These are phyloP conservation scores for Gardenia jasminoides DNA, from an alignment of 257 asterid genomes.

Conservation along the genomic window DNA sequence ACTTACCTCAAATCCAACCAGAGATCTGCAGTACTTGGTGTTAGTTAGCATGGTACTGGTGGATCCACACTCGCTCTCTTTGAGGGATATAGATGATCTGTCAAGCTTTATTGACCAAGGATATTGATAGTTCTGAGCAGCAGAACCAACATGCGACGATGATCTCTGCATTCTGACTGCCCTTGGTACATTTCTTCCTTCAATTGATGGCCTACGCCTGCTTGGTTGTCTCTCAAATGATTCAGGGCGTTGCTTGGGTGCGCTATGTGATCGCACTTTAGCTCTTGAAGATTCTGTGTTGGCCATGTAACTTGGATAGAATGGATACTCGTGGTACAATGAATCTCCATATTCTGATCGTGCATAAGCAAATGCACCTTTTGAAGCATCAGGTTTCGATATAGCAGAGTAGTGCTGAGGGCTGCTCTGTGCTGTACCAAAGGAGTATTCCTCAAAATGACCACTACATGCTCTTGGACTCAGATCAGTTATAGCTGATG, in stretches of 20 bases:
- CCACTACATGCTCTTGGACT: slow-evolving; percentile 74
- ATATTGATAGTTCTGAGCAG: slow-evolving; percentile 58
- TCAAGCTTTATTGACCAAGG: slow-evolving; percentile 96
- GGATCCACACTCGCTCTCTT: slow-evolving; percentile 90
- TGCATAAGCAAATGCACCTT: slow-evolving; percentile 43
- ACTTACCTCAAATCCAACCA: slow-evolving; percentile 78
- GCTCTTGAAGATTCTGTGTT: slow-evolving; percentile 89
- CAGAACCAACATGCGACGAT: slow-evolving; percentile 73
- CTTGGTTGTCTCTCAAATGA: slow-evolving; percentile 65
- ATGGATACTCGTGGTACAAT: slow-evolving; percentile 51
- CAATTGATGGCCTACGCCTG: slow-evolving; percentile 69
- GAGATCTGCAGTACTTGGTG: slow-evolving; percentile 69
- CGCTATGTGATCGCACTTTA: slow-evolving; percentile 89
- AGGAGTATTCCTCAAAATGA: slow-evolving; percentile 65
- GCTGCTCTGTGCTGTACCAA: slow-evolving; percentile 72
- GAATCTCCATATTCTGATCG: slow-evolving; percentile 71
- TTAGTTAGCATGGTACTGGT: slow-evolving; percentile 66
- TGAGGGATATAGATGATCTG: slow-evolving; percentile 62
- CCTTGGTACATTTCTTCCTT: slow-evolving; percentile 85
- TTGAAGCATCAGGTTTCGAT: slow-evolving; percentile 55
- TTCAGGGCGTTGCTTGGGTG: slow-evolving; percentile 97
- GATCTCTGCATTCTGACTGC: slow-evolving; percentile 92
- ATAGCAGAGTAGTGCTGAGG: slow-evolving; percentile 63
- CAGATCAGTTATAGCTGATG: slow-evolving; percentile 55
- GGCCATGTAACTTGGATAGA: slow-evolving; percentile 89